Conservation (phyloP, 108 stramenopile genomes). For the Fragilariopsis cylindrus region DNA sequence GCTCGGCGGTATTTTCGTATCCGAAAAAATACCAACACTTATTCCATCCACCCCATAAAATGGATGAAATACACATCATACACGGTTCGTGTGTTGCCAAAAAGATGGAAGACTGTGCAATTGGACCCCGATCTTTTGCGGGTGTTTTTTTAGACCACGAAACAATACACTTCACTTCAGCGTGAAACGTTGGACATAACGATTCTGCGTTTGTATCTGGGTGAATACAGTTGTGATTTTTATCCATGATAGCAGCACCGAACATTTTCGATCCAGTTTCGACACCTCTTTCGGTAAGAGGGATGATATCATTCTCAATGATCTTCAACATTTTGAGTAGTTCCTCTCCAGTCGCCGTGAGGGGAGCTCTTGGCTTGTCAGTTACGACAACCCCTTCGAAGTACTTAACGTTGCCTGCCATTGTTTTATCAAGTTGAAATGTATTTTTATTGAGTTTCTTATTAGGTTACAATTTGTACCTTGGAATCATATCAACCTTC, state of each 20-base stretch:
- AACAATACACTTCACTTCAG: conserved; percentile 53
- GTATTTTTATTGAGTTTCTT: too few species aligned
- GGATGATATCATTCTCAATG: conserved; percentile 53
- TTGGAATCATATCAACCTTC: too few species aligned
- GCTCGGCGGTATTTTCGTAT: conserved; percentile 44
- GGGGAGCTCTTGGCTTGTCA: conserved; percentile 11
- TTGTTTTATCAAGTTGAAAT: too few species aligned
- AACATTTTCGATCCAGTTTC: conserved; percentile 55
- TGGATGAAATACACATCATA: conserved; percentile 60
- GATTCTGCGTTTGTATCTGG: conserved; percentile 47
- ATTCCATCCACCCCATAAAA: conserved; percentile 55
- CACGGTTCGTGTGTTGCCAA: conserved; percentile 64
- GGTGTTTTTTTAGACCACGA: conserved; percentile 42
- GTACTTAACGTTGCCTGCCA: background rate
- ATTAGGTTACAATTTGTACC: too few species aligned
- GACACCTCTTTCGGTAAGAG: conserved; percentile 43
- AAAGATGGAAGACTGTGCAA: conserved; percentile 42
- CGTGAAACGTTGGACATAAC: conserved; percentile 50
- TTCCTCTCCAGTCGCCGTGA: conserved; percentile 42
- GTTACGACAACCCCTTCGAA: conserved; percentile 1
- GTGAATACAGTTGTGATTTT: conserved; percentile 17
- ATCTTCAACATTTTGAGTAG: conserved; percentile 38
- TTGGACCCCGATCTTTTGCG: conserved; percentile 41
- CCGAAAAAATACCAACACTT: conserved; percentile 52
- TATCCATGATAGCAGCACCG: conserved; percentile 52